Percentiles rank a stretch among this genome's conserved stretches.
Evolutionary conservation across 192 early-diverging fungal genomes (phyloP).

Genomic region (Dissophora globulifera): DNA sequence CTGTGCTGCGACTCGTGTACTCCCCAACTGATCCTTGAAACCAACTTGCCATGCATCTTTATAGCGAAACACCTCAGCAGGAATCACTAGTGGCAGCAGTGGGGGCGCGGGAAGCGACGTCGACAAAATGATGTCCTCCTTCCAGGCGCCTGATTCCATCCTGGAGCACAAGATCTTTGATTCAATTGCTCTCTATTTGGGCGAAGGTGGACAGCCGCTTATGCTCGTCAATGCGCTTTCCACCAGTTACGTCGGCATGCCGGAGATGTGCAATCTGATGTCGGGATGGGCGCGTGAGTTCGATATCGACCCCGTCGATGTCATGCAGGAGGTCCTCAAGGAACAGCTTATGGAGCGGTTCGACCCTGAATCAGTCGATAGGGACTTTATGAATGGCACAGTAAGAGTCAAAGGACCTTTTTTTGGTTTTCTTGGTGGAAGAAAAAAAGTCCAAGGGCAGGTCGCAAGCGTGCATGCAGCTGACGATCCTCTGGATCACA

Average conservation of each 20-base stretch:
- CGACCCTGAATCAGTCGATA: conserved; percentile 65
- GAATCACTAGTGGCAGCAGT: neutral
- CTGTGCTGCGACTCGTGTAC: too few species aligned
- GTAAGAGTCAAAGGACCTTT: too few species aligned
- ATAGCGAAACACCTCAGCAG: conserved; percentile 11
- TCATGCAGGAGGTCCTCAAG: conserved; percentile 64
- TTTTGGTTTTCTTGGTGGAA: too few species aligned
- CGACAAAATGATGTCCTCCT: conserved; percentile 31
- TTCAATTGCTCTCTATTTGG: conserved; percentile 50
- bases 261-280: conserved; percentile 64
- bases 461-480: too few species aligned
- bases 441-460: too few species aligned
- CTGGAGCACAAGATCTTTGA: conserved; percentile 59
- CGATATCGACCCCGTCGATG: conserved; percentile 53
- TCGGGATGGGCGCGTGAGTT: conserved; percentile 52
- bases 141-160: conserved; percentile 55
- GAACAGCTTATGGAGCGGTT: conserved; percentile 70
- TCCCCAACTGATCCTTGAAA: too few species aligned
- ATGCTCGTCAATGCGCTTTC: conserved; percentile 60
- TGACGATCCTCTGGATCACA: too few species aligned
- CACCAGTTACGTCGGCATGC: conserved; percentile 62
- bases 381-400: conserved; percentile 55
- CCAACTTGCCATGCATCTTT: neutral
- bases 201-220: conserved; percentile 59
- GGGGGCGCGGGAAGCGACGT: conserved; percentile 1